Base-by-base conservation (phyloP, 106 monocot genomes). In the Amphibolis antarctica region DNA sequence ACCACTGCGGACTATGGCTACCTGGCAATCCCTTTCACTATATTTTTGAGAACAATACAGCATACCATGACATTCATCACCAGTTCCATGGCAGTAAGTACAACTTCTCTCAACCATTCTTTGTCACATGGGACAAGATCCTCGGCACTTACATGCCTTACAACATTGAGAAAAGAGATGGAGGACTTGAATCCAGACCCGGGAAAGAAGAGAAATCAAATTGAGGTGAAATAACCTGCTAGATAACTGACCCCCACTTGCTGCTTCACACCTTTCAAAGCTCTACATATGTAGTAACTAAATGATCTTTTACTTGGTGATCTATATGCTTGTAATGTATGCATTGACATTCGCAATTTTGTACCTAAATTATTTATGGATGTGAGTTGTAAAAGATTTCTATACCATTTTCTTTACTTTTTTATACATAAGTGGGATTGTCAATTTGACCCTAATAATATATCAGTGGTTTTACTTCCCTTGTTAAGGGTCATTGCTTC, bases 31-130 rank as follows among this genome's bases (percentile, higher is more conserved):
- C 66, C 12, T 28, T 73, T 30, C 57, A 59, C 10, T n/a, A 46
- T 5, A 26, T 73, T 15, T 66, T 73, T 58, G 29, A 59, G 36
- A 66, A 73, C 19, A 73, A 73, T 44, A 73, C 59, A 12, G 59
- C 57, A 11, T 59, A 59, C 25, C 73, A 73, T 49, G 66, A 66
- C 28, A 19, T 73, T 23, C 65, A 73, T 30, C 73, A 73, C 66
- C 58, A 57, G 25, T 50, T 45, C 28, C 21, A 36, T 29, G 66
- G 58, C 45, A 47, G 36, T 27, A 51, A 73, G 20, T 73, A 49
- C 53, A 73, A 73, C 59, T 73, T 66, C 49, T 66, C 73, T 9
- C 66, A 65, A 45, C 73, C 73, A 5, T 73, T 73, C 66, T 73
- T 73, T 49, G 66, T 73, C 17, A 59, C 36, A 18, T 73, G 73